Conservation (phyloP, 495 filamentous ascomycete genomes). For the Penicillium alfredii region DNA sequence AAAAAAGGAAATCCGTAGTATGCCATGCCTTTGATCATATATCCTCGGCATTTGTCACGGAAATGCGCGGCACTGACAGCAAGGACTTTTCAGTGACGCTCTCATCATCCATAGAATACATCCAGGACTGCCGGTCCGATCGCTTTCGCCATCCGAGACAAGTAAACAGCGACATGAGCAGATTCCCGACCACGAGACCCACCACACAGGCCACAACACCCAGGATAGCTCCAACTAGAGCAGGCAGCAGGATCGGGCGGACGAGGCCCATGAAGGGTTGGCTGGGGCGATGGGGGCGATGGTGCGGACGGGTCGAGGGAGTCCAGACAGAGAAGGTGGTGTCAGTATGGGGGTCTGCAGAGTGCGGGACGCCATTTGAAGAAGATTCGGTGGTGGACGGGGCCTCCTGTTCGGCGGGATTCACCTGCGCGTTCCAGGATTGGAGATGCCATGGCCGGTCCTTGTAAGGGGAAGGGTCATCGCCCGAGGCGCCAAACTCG, state of each 20-base stretch:
- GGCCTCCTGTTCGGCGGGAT: too few relatives aligned
- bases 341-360: slow-evolving; percentile 5
- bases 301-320: slow-evolving; percentile 5
- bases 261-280: slow-evolving; percentile 24
- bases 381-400: background rate
- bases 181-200: slow-evolving; percentile 37
- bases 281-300: slow-evolving; percentile 10
- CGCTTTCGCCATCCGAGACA: slow-evolving; percentile 9
- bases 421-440: slow-evolving; percentile 22
- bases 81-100: slow-evolving; percentile 15
- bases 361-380: background rate
- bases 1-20: too few relatives aligned
- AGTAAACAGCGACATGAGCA: slow-evolving; percentile 27
- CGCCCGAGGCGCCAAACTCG: slow-evolving; percentile 8
- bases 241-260: slow-evolving; percentile 32
- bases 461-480: slow-evolving; percentile 3
- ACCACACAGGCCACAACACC: slow-evolving; percentile 37
- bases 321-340: slow-evolving; percentile 18
- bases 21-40: slow-evolving; percentile 3
- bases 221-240: slow-evolving; percentile 30
- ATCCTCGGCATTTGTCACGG: slow-evolving; percentile 5
- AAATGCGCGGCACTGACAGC: slow-evolving; percentile 10
- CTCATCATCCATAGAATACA: slow-evolving; percentile 12
- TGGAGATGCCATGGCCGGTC: slow-evolving; percentile 18
- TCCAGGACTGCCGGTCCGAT: background rate